Evolutionary conservation across 306 rosid genomes (phyloP).

Genomic region (Morella rubra): DNA sequence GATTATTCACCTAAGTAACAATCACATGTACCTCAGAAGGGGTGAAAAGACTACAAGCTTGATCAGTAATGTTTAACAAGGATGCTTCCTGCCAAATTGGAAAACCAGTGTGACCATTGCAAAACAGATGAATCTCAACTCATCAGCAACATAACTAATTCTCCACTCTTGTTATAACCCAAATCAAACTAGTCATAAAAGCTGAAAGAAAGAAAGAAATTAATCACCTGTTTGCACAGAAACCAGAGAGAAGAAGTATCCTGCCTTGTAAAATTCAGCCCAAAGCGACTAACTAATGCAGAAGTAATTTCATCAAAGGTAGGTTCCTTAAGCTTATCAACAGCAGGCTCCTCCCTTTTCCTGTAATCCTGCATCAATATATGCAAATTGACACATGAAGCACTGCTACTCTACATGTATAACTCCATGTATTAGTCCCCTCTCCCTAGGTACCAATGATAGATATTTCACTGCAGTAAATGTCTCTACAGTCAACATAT

Average conservation of each 20-base stretch:
- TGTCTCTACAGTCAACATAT: too few species aligned
- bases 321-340: slow-evolving; percentile 78
- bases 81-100: slow-evolving; percentile 83
- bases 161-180: slow-evolving; percentile 14
- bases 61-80: slow-evolving; percentile 72
- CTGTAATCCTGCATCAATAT: slow-evolving; percentile 54
- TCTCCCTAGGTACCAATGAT: background rate
- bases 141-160: slow-evolving; percentile 11
- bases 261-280: slow-evolving; percentile 73
- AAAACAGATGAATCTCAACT: slow-evolving; percentile 15
- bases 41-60: slow-evolving; percentile 77
- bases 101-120: slow-evolving; percentile 23
- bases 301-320: slow-evolving; percentile 60
- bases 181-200: background rate
- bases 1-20: background rate
- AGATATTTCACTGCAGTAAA: too few species aligned
- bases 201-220: slow-evolving; percentile 5
- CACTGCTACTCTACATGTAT: background rate
- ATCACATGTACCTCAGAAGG: slow-evolving; percentile 63
- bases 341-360: slow-evolving; percentile 73
- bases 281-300: slow-evolving; percentile 51
- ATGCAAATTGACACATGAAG: slow-evolving; percentile 1
- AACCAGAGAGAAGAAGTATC: slow-evolving; percentile 83
- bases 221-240: slow-evolving; percentile 86
- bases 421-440: background rate